A percentile compares a stretch with the other conserved stretches of the same genome.
These are phyloP conservation scores for Lasiodiplodia gonubiensis DNA, from an alignment of 2,329 filamentous ascomycete genomes.

Conservation along the genomic window DNA sequence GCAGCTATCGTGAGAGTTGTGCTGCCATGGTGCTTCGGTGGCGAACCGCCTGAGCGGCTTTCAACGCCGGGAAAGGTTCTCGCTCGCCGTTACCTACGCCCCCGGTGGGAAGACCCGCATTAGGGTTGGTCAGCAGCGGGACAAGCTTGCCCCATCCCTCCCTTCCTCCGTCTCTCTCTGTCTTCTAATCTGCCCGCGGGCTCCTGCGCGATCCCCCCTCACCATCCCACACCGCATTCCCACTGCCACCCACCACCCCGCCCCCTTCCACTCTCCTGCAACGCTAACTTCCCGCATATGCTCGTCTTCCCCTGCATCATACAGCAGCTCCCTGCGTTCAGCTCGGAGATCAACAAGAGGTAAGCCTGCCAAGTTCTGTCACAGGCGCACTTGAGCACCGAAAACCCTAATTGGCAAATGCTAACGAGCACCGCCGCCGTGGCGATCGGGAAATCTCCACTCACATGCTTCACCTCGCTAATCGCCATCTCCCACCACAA, in stretches of 20 bases:
- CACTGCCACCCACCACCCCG: background rate
- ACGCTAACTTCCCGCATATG: background rate
- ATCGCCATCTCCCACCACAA: too few relatives aligned
- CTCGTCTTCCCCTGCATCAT: slow-evolving; percentile 10
- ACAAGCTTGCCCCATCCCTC: background rate
- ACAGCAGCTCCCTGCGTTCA: slow-evolving; percentile 7
- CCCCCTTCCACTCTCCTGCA: background rate
- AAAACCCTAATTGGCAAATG: background rate
- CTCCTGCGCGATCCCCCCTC: background rate
- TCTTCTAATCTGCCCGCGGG: too few relatives aligned
- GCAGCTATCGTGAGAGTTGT: slow-evolving; percentile 10
- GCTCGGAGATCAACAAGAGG: background rate
- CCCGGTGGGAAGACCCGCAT: background rate
- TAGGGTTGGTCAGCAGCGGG: too few relatives aligned
- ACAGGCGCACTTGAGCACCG: slow-evolving; percentile 12
- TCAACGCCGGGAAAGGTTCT: background rate
- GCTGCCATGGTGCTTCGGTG: background rate
- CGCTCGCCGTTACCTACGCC: background rate
- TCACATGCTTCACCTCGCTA: background rate
- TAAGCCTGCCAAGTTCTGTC: background rate
- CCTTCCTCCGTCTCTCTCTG: too few relatives aligned
- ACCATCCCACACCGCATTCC: too few relatives aligned
- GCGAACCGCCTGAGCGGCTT: background rate
- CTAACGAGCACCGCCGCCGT: background rate
- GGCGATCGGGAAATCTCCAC: background rate